These are phyloP conservation scores for Scheffersomyces quercinus DNA, from an alignment of 1,139 yeast genomes.

Conservation along the genomic window DNA sequence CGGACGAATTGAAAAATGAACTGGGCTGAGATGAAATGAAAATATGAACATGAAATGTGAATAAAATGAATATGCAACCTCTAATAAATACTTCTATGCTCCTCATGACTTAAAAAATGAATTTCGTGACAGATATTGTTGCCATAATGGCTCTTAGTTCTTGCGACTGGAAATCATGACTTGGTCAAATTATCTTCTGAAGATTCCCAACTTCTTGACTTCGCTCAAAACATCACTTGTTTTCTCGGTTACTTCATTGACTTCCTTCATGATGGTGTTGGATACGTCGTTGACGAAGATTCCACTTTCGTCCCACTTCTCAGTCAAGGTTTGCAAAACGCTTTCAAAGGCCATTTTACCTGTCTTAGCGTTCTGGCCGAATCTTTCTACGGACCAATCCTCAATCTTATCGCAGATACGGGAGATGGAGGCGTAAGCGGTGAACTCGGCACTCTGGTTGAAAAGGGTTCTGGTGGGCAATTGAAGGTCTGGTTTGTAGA, in stretches of 20 bases:
- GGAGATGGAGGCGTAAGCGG: conserved; percentile 75
- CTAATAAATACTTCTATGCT: neutral
- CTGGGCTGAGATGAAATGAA: neutral
- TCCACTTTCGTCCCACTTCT: conserved; percentile 52
- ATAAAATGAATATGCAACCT: neutral
- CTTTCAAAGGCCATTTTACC: conserved; percentile 86
- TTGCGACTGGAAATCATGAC: conserved; percentile 4
- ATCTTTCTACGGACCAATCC: conserved; percentile 89
- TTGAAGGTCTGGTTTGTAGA: conserved; percentile 65
- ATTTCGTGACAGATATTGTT: neutral
- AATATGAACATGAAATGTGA: neutral
- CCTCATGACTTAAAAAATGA: neutral
- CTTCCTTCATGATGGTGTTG: conserved; percentile 19
- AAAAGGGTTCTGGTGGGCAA: conserved; percentile 63
- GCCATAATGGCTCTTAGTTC: neutral
- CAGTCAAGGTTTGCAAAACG: conserved; percentile 59
- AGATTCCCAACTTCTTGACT: conserved; percentile 35
- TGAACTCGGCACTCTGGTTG: conserved; percentile 81
- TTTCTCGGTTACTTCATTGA: conserved; percentile 25
- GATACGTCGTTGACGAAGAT: conserved; percentile 40
- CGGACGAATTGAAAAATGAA: no score
- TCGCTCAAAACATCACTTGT: conserved; percentile 40
- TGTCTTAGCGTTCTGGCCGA: conserved; percentile 79
- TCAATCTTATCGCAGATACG: conserved; percentile 80
- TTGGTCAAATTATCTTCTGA: neutral